phyloP scores from a whole-genome alignment of 495 filamentous ascomycete species.

The Penicillium taxi region DNA sequence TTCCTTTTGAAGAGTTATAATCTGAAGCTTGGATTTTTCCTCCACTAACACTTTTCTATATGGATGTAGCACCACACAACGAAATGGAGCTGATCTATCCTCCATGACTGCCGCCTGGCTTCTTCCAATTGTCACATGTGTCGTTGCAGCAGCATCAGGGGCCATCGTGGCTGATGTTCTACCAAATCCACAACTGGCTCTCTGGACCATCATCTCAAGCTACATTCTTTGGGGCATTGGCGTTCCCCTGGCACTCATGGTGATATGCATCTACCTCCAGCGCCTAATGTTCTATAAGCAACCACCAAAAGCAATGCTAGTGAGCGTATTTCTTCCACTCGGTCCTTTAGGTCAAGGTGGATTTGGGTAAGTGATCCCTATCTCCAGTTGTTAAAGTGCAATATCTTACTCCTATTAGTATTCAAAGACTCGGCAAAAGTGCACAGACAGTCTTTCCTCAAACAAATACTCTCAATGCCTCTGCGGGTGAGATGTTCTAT shows the following conservation, averaged over 20 bases:
- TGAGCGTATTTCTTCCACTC: conserved; percentile 53
- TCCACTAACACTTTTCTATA: neutral
- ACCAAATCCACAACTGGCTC: conserved; percentile 41
- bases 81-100: conserved; percentile 23
- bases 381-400: neutral
- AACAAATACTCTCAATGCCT: conserved; percentile 36
- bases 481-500: conserved; percentile 46
- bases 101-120: conserved; percentile 55
- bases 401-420: neutral
- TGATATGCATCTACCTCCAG: conserved; percentile 54
- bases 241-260: conserved; percentile 44
- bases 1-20: neutral
- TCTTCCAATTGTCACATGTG: conserved; percentile 50
- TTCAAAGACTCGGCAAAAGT: conserved; percentile 39
- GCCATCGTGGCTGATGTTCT: conserved; percentile 47
- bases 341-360: conserved; percentile 54
- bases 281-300: conserved; percentile 50
- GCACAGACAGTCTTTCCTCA: conserved; percentile 42
- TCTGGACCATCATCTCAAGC: conserved; percentile 48
- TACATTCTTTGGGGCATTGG: conserved; percentile 57
- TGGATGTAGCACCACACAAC: conserved; percentile 30
- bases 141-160: conserved; percentile 53
- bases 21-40: neutral
- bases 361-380: conserved; percentile 31
- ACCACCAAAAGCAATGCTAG: conserved; percentile 51